phyloP scores from a whole-genome alignment of 1,139 yeast genomes.

The Ogataea hybrid region DNA sequence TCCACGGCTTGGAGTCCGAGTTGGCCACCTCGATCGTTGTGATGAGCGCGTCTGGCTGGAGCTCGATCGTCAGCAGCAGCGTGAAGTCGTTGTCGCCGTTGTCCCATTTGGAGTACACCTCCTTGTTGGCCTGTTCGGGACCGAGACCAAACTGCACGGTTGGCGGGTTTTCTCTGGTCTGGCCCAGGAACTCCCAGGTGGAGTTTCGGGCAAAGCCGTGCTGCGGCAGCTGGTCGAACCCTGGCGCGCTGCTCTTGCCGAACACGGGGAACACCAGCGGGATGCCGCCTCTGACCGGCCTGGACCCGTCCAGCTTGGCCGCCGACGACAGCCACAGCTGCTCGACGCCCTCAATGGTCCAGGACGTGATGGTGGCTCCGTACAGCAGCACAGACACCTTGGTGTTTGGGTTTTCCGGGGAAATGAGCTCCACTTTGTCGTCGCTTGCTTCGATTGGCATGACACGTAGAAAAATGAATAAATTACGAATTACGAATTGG shows the following conservation, averaged over 20 bases:
- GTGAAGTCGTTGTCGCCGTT: constrained; percentile 70
- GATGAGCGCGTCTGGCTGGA: constrained; percentile 52
- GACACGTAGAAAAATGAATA: constrained; percentile 6
- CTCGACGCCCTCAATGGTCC: constrained; percentile 72
- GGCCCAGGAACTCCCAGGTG: constrained; percentile 91
- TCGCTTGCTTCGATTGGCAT: constrained; percentile 68
- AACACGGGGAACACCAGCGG: constrained; percentile 95
- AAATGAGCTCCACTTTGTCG: constrained; percentile 58
- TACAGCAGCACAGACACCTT: constrained; percentile 67
- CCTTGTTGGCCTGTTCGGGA: constrained; percentile 70
- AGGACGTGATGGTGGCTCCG: constrained; percentile 87
- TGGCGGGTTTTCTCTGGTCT: constrained; percentile 55
- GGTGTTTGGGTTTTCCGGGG: constrained; percentile 52
- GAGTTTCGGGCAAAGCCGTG: constrained; percentile 95
- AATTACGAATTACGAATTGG: constrained; percentile 1
- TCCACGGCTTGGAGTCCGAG: constrained; percentile 60
- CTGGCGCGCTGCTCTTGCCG: constrained; percentile 61
- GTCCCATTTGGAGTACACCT: constrained; percentile 55
- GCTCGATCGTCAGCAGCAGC: constrained; percentile 63
- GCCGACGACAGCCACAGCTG: constrained; percentile 70
- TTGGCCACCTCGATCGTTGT: constrained; percentile 77
- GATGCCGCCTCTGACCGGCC: constrained; percentile 95
- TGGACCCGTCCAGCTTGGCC: constrained; percentile 85
- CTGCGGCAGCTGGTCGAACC: constrained; percentile 64
- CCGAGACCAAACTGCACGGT: constrained; percentile 88